phyloP scores from a whole-genome alignment of 2,329 filamentous ascomycete genomes.

The Tolypocladium sp. region DNA sequence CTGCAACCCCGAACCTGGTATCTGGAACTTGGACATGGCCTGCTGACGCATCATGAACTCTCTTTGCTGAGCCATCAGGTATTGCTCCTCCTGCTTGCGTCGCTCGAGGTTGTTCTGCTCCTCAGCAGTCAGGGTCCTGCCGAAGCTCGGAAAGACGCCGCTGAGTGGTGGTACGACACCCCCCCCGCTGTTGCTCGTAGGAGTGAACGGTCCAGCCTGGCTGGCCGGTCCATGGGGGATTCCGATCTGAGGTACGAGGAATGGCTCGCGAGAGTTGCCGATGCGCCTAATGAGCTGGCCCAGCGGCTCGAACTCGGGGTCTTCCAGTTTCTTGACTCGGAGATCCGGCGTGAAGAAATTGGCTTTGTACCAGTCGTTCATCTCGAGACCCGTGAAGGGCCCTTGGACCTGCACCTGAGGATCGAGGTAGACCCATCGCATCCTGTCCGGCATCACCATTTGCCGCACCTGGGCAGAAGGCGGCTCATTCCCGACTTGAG shows the following conservation, averaged over 20 bases:
- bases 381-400: constrained; percentile 91
- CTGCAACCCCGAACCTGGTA: constrained; percentile 53
- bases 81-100: constrained; percentile 96
- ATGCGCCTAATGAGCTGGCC: constrained; percentile 92
- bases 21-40: constrained; percentile 62
- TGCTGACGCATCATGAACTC: constrained; percentile 87
- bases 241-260: constrained; percentile 93
- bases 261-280: constrained; percentile 93
- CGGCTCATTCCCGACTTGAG: constrained; percentile 31
- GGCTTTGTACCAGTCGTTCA: constrained; percentile 99
- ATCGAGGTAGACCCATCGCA: constrained; percentile 97
- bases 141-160: constrained; percentile 90
- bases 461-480: constrained; percentile 66
- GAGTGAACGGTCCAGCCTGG: constrained; percentile 37
- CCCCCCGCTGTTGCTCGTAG: constrained; percentile 40
- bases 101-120: constrained; percentile 96
- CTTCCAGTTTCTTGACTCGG: constrained; percentile 89
- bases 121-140: constrained; percentile 89
- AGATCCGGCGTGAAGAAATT: constrained; percentile 95
- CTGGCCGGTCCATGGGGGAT: constrained; percentile 76
- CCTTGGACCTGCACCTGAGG: constrained; percentile 88
- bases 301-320: constrained; percentile 86
- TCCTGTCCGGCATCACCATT: constrained; percentile 98
- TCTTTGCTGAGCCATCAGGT: constrained; percentile 90
- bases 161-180: constrained; percentile 81